phyloP scores from a whole-genome alignment of 2,329 filamentous ascomycete species.

The Hypoxylon sp. region DNA sequence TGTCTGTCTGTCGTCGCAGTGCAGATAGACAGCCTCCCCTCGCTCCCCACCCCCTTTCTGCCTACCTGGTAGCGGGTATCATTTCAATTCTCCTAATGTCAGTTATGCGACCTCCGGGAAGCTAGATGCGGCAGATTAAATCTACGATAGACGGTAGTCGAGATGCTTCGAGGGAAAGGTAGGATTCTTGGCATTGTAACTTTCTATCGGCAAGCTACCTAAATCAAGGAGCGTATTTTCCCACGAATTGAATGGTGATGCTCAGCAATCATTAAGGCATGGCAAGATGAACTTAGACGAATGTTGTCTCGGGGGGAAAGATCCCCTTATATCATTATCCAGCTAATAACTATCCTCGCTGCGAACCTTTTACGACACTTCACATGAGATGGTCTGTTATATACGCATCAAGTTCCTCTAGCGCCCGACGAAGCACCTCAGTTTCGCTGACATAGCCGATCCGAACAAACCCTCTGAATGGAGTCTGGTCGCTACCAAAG shows the following conservation, averaged over 20 bases:
- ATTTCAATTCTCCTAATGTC: conserved; percentile 2
- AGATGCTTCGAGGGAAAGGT: background rate
- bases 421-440: conserved; percentile 70
- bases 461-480: conserved; percentile 76
- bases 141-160: conserved; percentile 2
- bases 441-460: conserved; percentile 80
- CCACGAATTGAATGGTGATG: no score
- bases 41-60: conserved; percentile 6
- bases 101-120: conserved; percentile 1
- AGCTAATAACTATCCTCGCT: no score
- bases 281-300: no score
- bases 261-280: no score
- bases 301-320: no score
- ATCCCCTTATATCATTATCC: no score
- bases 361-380: no score
- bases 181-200: conserved; percentile 5
- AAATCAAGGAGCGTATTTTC: background rate
- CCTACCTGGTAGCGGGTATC: conserved; percentile 21
- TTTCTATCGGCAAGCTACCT: background rate
- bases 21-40: conserved; percentile 22
- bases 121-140: conserved; percentile 4
- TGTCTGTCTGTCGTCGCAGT: conserved; percentile 19
- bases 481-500: conserved; percentile 64
- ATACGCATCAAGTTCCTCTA: conserved; percentile 60
- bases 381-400: conserved; percentile 46